Evolutionary conservation across 2,329 filamentous ascomycete species (phyloP).

Genomic region (Alternaria longipes): DNA sequence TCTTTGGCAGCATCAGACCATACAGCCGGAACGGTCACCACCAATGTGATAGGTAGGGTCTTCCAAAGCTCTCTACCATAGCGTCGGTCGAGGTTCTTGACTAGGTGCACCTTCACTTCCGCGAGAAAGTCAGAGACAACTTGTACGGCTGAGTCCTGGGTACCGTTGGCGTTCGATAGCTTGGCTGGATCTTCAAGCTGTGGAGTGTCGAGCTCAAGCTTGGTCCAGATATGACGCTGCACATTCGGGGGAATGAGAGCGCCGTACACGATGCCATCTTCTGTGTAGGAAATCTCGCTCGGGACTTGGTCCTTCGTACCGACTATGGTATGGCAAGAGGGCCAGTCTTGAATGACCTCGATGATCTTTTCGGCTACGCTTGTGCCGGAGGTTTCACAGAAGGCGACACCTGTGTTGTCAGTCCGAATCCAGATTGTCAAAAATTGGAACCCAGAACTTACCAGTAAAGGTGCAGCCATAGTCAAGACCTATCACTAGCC

Average conservation of each 20-base stretch:
- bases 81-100: conserved; percentile 31
- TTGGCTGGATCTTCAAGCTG: no score
- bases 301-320: conserved; percentile 44
- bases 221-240: conserved; percentile 45
- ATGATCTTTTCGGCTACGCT: conserved; percentile 20
- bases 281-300: conserved; percentile 25
- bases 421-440: neutral
- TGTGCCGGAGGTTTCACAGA: conserved; percentile 37
- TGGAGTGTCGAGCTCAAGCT: conserved; percentile 36
- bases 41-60: conserved; percentile 27
- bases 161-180: no score
- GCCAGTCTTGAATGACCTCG: conserved; percentile 41
- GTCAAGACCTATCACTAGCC: conserved; percentile 28
- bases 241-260: conserved; percentile 24
- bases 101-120: conserved; percentile 28
- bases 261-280: conserved; percentile 19
- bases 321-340: conserved; percentile 28
- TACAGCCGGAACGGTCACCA: conserved; percentile 38
- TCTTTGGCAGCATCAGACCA: conserved; percentile 39
- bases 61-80: conserved; percentile 34
- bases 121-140: conserved; percentile 43
- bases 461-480: conserved; percentile 38
- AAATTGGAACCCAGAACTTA: neutral
- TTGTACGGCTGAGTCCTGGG: no score
- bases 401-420: conserved; percentile 36